Base-by-base conservation (phyloP, 106 monocot genomes). In the Dioscorea zingiberensis region DNA sequence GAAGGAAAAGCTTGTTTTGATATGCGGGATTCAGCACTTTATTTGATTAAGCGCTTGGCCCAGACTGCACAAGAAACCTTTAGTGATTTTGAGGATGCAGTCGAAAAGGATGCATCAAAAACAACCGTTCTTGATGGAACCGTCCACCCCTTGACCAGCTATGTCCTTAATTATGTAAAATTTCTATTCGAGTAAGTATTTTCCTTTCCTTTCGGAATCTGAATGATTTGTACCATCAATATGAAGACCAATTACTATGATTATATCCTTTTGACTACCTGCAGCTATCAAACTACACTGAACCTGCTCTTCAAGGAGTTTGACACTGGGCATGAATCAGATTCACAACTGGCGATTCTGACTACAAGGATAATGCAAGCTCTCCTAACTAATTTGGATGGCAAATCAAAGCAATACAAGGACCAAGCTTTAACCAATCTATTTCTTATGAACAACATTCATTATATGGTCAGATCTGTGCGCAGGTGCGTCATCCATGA, bases 361-460 rank as follows among this genome's bases (percentile, higher is more conserved):
- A 94, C 90, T 23, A 87, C 82, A 76, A 54, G 77, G 27, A 94
- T 94, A 30, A 90, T 94, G 90, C 86, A 87, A 71, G 84, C 90
- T 65, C 87, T 88, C 65, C 88, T 78, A 54, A 81, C 54, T 75
- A 88, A 84, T 29, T 63, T 88, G 58, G 88, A 88, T 27, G 81
- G 77, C 21, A 88, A 88, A 62, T 88, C 88, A 25, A 88, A 88
- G 59, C 88, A 84, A 63, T 88, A 88, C 26, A 88, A 72, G 66
- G 88, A 88, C 68, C 81, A 80, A 54, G 77, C 88, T 62, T 48
- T 88, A 69, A 78, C 84, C 55, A 64, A 78, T 55, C 69, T 88
- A 24, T 88, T 88, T 54, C 77, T 88, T 54, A 88, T 88, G 88
- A 88, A 88, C 60, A 88, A 88, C 58, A 81, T 88, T 22, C 83